phyloP scores from a whole-genome alignment of 2,329 filamentous ascomycete genomes.

The Fusarium humuli region DNA sequence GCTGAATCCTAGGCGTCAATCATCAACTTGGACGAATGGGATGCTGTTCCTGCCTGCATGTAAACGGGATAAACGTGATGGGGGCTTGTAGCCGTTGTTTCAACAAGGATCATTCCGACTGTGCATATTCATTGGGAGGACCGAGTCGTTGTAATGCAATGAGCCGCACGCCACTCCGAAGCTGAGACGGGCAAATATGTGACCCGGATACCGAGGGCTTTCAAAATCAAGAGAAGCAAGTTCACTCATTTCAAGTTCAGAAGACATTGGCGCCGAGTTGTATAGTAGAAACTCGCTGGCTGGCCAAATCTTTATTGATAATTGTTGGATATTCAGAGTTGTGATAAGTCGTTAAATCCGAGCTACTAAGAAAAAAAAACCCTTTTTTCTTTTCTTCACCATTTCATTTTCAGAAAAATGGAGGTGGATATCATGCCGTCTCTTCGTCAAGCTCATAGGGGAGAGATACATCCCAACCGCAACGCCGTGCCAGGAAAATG shows the following conservation, averaged over 20 bases:
- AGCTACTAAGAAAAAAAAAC: constrained; percentile 40
- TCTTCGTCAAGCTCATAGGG: constrained; percentile 55
- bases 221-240: not conserved
- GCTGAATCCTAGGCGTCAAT: constrained; percentile 12
- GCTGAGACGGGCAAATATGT: constrained; percentile 11
- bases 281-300: not conserved
- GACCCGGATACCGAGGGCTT: constrained; percentile 25
- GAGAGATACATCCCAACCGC: constrained; percentile 51
- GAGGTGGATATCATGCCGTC: constrained; percentile 56
- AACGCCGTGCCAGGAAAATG: constrained; percentile 52
- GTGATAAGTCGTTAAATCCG: constrained; percentile 36
- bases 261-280: not conserved
- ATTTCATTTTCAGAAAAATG: constrained; percentile 36
- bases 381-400: constrained; percentile 32
- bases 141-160: constrained; percentile 32
- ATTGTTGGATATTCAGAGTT: constrained; percentile 27
- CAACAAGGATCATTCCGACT: constrained; percentile 39
- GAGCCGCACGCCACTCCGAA: constrained; percentile 38
- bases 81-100: constrained; percentile 36
- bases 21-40: constrained; percentile 13
- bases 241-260: not conserved
- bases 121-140: constrained; percentile 19
- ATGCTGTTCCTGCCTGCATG: not conserved
- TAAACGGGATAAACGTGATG: constrained; percentile 23
- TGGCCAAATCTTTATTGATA: not conserved